A percentile compares a stretch with the other conserved stretches of the same genome.
Conservation (phyloP, 2,329 filamentous ascomycete genomes). For the Colletotrichum simmondsii region DNA sequence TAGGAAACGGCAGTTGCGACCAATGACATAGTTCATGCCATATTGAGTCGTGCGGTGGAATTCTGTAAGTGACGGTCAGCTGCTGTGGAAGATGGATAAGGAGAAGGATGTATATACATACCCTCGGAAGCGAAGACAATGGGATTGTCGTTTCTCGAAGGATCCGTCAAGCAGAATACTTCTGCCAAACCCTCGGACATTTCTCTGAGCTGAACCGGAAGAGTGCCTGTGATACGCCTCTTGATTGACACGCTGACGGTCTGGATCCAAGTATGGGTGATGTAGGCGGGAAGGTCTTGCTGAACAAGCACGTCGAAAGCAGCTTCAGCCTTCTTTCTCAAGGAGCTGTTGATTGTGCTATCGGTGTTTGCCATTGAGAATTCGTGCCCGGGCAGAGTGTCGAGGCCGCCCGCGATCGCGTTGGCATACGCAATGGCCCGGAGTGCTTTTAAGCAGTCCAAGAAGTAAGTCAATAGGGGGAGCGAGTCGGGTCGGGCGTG, state of each 20-base stretch:
- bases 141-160: conserved; percentile 77
- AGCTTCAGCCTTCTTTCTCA: conserved; percentile 72
- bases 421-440: conserved; percentile 79
- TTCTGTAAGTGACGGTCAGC: conserved; percentile 54
- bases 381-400: conserved; percentile 63
- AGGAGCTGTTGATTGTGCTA: conserved; percentile 64
- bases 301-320: conserved; percentile 73
- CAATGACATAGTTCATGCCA: conserved; percentile 77
- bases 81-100: background rate
- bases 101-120: conserved; percentile 43
- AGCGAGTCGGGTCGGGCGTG: conserved; percentile 69
- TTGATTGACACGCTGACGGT: conserved; percentile 78
- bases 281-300: conserved; percentile 78
- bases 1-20: conserved; percentile 82
- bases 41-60: conserved; percentile 82
- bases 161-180: conserved; percentile 82
- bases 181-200: conserved; percentile 81
- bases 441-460: conserved; percentile 77
- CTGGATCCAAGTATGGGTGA: conserved; percentile 75
- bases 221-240: conserved; percentile 73
- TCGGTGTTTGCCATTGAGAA: conserved; percentile 64
- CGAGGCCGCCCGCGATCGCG: conserved; percentile 70
- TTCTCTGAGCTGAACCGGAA: conserved; percentile 72
- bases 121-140: conserved; percentile 83
- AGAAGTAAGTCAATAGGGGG: conserved; percentile 75